Conservation (phyloP, 2,329 filamentous ascomycete species). For the Botrytis galanthina region DNA sequence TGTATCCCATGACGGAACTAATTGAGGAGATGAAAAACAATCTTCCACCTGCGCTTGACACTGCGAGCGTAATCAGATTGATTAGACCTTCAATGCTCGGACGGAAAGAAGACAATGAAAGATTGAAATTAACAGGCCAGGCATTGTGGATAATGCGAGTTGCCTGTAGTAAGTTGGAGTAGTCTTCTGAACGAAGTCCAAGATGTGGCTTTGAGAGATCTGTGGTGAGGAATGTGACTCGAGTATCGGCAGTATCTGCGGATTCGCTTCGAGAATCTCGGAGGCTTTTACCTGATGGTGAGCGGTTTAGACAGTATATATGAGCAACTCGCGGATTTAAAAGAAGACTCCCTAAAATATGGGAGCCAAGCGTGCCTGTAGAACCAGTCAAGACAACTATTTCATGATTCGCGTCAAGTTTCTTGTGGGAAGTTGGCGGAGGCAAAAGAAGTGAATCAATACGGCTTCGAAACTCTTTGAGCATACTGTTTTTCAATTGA, state of each 20-base stretch:
- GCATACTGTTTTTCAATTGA: neutral
- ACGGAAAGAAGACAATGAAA: conserved; percentile 39
- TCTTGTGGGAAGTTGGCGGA: neutral
- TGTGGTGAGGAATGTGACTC: neutral
- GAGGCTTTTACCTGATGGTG: neutral
- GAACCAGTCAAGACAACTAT: neutral
- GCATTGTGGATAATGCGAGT: neutral
- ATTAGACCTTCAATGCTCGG: conserved; percentile 41
- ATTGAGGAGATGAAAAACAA: conserved; percentile 37
- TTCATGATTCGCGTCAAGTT: neutral
- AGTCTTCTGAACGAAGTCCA: conserved; percentile 20
- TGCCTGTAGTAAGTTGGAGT: conserved; percentile 40
- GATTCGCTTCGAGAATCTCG: neutral
- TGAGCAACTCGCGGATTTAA: neutral
- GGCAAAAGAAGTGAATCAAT: neutral
- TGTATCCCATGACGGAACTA: conserved; percentile 27
- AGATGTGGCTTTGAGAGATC: neutral
- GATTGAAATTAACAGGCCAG: conserved; percentile 15
- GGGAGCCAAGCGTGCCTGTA: neutral
- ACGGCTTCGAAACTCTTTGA: neutral
- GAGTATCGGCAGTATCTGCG: conserved; percentile 1
- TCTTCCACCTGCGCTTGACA: neutral
- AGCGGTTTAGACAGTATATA: conserved; percentile 9
- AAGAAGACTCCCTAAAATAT: neutral
- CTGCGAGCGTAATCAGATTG: conserved; percentile 38